Conservation (phyloP, 164 flowering plant genomes). For the Tetracentron sinense region DNA sequence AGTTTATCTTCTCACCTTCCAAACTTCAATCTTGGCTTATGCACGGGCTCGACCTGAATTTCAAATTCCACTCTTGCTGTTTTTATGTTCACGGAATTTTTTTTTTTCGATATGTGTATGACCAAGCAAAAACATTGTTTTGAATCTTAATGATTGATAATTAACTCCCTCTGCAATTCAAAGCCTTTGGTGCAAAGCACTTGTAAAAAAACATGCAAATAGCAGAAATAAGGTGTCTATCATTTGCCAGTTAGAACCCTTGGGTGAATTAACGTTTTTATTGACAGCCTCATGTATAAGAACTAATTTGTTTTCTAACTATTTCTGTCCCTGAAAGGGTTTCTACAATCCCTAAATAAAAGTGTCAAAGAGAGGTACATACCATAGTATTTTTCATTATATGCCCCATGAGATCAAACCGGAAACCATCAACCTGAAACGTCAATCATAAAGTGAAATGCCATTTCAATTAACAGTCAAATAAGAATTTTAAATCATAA, state of each 20-base stretch:
- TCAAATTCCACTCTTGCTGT: no score
- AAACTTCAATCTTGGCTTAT: no score
- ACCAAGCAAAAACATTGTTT: no score
- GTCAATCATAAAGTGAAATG: constrained; percentile 7
- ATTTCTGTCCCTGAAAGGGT: background rate
- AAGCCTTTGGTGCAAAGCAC: no score
- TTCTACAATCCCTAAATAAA: background rate
- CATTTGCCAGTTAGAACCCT: background rate
- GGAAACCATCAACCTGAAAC: constrained; percentile 90
- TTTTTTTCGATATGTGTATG: no score
- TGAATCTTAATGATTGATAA: no score
- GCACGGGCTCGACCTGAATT: no score
- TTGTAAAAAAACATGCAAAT: no score
- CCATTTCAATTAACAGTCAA: background rate
- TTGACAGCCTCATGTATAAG: background rate
- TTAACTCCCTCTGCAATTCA: no score
- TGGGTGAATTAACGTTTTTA: background rate
- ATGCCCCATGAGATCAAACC: constrained; percentile 98
- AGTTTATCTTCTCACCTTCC: no score
- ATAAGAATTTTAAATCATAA: background rate
- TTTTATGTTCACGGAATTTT: no score
- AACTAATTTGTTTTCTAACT: background rate
- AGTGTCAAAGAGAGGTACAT: constrained; percentile 16
- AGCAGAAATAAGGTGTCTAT: no score
- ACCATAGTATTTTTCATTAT: constrained; percentile 92